These are phyloP conservation scores for Parastagonospora nodorum DNA, from an alignment of 2,329 filamentous ascomycete species.

Conservation along the genomic window DNA sequence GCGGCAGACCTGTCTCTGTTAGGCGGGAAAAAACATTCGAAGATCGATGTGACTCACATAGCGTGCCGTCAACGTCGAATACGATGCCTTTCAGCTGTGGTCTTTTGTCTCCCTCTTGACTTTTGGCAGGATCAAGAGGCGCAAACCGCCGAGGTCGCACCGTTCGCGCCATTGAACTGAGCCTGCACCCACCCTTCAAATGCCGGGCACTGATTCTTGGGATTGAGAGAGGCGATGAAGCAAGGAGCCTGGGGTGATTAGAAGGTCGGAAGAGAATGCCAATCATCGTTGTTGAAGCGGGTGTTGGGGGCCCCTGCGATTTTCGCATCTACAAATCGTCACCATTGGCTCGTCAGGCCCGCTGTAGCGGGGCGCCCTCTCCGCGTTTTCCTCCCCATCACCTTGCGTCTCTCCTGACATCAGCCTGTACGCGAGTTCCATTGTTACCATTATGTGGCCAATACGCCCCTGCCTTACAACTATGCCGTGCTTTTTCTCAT, in stretches of 20 bases:
- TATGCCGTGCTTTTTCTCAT: too few relatives aligned
- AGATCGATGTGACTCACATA: slow-evolving; percentile 66
- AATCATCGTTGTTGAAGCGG: slow-evolving; percentile 8
- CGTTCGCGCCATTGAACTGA: slow-evolving; percentile 19
- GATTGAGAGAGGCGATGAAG: background rate
- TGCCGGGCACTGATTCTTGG: background rate
- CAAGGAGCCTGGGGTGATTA: slow-evolving; percentile 1
- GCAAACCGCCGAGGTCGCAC: slow-evolving; percentile 54
- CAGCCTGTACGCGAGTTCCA: too few relatives aligned
- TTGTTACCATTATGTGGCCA: too few relatives aligned
- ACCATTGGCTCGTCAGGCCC: background rate
- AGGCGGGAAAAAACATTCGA: slow-evolving; percentile 1
- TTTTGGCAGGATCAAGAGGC: slow-evolving; percentile 50
- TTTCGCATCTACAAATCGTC: background rate
- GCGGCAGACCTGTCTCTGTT: slow-evolving; percentile 69
- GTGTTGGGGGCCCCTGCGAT: background rate
- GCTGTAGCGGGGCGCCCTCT: background rate
- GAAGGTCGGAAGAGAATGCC: background rate
- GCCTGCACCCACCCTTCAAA: background rate
- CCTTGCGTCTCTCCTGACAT: too few relatives aligned
- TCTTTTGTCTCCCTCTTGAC: slow-evolving; percentile 37
- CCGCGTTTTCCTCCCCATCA: background rate
- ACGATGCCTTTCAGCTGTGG: slow-evolving; percentile 64
- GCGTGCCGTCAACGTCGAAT: slow-evolving; percentile 94
- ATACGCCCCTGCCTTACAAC: too few relatives aligned